Percentiles rank a stretch among this genome's conserved stretches.
Evolutionary conservation across 352 stramenopile genomes (phyloP).

Genomic region (Pseudoperonospora humuli): DNA sequence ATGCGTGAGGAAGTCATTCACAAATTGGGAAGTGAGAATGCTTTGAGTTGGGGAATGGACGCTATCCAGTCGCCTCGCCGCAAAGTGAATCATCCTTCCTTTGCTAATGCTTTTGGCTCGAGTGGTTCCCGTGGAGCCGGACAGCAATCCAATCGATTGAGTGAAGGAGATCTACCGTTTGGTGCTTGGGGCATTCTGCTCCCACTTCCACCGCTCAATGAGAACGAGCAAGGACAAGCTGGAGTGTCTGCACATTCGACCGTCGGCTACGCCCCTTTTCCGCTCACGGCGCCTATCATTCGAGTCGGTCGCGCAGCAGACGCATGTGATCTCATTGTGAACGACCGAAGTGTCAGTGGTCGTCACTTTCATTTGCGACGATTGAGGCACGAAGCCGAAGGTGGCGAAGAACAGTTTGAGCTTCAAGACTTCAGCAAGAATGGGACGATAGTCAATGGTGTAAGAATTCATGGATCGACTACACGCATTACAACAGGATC

Average conservation of each 20-base stretch:
- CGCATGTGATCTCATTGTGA: constrained; percentile 84
- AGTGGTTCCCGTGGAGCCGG: constrained; percentile 4
- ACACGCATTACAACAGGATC: constrained; percentile 60
- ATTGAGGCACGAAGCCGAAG: constrained; percentile 44
- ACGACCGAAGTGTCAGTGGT: constrained; percentile 81
- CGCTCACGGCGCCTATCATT: constrained; percentile 61
- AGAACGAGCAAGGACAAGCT: constrained; percentile 36
- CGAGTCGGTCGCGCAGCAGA: constrained; percentile 71
- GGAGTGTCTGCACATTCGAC: constrained; percentile 8
- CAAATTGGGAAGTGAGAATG: constrained; percentile 73
- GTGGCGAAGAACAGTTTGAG: constrained; percentile 58
- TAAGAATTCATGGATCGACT: constrained; percentile 73
- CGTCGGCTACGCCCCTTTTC: constrained; percentile 53
- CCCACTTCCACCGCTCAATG: constrained; percentile 61
- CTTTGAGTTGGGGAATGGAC: constrained; percentile 73
- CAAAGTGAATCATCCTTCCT: constrained; percentile 24
- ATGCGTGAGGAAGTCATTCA: constrained; percentile 56
- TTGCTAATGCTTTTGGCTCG: constrained; percentile 7
- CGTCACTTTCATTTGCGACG: constrained; percentile 79
- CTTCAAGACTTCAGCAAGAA: constrained; percentile 88
- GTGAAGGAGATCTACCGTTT: constrained; percentile 38
- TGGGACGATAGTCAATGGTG: constrained; percentile 84
- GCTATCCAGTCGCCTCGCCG: constrained; percentile 72
- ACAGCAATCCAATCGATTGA: constrained; percentile 6
- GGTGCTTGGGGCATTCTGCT: constrained; percentile 66